Evolutionary conservation across 148 eudicot species (phyloP).

Genomic region (Rhododendron griersonianum): DNA sequence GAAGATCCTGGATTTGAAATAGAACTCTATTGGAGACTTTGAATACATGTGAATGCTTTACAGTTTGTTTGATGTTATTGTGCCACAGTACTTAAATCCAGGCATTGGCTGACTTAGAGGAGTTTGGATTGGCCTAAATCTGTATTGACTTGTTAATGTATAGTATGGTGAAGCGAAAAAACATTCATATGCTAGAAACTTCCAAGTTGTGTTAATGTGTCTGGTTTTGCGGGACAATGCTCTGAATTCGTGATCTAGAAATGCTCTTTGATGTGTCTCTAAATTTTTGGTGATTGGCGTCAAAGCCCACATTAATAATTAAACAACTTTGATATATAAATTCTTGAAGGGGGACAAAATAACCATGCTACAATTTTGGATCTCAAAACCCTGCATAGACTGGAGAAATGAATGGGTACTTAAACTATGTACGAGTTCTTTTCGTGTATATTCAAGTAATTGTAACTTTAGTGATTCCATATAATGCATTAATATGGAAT

Average conservation of each 20-base stretch:
- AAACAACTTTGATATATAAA: not conserved
- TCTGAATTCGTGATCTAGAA: not conserved
- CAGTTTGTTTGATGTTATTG: not conserved
- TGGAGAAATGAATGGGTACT: constrained; percentile 3
- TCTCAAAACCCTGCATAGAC: not conserved
- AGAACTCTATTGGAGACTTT: not conserved
- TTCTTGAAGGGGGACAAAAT: not conserved
- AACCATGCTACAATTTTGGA: not conserved
- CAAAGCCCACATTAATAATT: not conserved
- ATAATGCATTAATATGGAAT: not conserved
- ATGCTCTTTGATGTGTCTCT: not conserved
- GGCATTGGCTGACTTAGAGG: not conserved
- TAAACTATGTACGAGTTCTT: not conserved
- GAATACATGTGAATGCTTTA: not conserved
- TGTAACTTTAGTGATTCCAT: not conserved
- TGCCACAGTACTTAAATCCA: not conserved
- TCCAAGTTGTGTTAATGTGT: not conserved
- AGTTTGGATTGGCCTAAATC: not conserved
- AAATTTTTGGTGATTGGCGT: not conserved
- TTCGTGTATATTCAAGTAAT: not conserved
- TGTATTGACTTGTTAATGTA: not conserved
- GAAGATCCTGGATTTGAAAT: not conserved
- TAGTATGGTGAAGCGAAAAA: not conserved
- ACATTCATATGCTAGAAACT: not conserved
- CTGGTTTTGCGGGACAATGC: not conserved